These are phyloP conservation scores for Pythium apleroticum DNA, from an alignment of 352 stramenopile genomes.

Conservation along the genomic window DNA sequence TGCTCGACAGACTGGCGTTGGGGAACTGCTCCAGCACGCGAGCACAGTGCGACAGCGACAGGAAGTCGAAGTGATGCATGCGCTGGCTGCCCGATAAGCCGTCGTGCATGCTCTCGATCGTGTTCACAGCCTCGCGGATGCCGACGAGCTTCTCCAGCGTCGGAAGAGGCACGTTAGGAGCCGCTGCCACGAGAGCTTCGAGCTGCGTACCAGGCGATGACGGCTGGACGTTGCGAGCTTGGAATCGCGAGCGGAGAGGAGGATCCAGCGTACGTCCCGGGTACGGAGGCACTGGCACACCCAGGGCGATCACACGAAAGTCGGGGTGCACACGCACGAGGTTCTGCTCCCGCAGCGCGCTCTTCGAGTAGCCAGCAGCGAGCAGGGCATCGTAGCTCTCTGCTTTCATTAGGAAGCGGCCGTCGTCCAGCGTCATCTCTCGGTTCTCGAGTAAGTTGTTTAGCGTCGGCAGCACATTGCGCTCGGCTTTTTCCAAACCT, in stretches of 20 bases:
- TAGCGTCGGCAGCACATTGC: conserved; percentile 96
- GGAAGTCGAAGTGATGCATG: conserved; percentile 73
- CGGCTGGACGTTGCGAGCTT: conserved; percentile 67
- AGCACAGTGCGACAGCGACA: conserved; percentile 61
- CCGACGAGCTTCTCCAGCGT: conserved; percentile 69
- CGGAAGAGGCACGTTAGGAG: conserved; percentile 48
- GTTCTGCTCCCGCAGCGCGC: conserved; percentile 54
- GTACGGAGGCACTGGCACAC: conserved; percentile 85
- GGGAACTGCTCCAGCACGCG: conserved; percentile 57
- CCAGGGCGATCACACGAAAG: conserved; percentile 94
- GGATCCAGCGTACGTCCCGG: conserved; percentile 83
- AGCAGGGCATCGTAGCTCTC: conserved; percentile 77
- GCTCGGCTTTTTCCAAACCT: conserved; percentile 93
- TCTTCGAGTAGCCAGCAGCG: conserved; percentile 46
- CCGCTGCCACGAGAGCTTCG: conserved; percentile 45
- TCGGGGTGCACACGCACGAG: conserved; percentile 87
- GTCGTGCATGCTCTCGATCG: conserved; percentile 62
- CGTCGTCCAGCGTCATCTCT: conserved; percentile 95
- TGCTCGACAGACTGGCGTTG: conserved; percentile 33
- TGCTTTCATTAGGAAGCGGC: conserved; percentile 90
- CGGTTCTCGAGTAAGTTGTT: conserved; percentile 97
- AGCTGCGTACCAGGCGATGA: conserved; percentile 65
- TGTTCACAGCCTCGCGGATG: conserved; percentile 68
- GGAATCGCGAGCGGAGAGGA: conserved; percentile 85
- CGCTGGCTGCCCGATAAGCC: conserved; percentile 33